Percentiles rank a stretch among this genome's conserved stretches.
These are phyloP conservation scores for Udeniomyces megalosporus DNA, from an alignment of 768 basidiomycete genomes.

Conservation along the genomic window DNA sequence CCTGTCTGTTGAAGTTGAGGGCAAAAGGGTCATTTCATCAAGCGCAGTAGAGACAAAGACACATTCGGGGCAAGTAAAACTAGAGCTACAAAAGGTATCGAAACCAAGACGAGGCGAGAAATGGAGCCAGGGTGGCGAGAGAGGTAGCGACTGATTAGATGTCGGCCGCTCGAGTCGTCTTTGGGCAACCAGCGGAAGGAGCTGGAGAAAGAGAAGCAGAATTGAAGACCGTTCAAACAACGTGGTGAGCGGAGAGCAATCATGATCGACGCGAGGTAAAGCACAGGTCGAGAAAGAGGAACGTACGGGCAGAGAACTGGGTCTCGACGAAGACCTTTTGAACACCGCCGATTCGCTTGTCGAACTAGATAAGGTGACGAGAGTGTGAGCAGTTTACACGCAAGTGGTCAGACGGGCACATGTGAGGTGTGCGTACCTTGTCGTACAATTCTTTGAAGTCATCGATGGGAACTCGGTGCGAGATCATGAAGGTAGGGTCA, in stretches of 20 bases:
- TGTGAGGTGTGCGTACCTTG: conserved; percentile 27
- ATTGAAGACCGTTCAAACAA: neutral
- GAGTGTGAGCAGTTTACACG: neutral
- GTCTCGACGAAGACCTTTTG: conserved; percentile 65
- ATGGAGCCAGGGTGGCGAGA: no score
- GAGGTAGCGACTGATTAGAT: neutral
- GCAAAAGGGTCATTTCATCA: no score
- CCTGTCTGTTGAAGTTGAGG: no score
- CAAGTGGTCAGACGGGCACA: neutral
- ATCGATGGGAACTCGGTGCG: conserved; percentile 40
- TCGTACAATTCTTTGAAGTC: conserved; percentile 46
- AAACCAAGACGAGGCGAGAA: no score
- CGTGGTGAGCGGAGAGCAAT: neutral
- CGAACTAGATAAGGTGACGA: conserved; percentile 27
- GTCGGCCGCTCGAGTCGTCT: conserved; percentile 41
- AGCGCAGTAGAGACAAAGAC: no score
- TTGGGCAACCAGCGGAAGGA: conserved; percentile 40
- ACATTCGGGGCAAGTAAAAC: no score
- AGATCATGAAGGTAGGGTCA: conserved; percentile 39
- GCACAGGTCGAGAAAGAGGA: neutral
- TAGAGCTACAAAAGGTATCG: no score
- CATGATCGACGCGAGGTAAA: neutral
- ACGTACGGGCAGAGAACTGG: conserved; percentile 30
- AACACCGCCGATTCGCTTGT: conserved; percentile 42
- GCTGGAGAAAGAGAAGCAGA: conserved; percentile 13